Evolutionary conservation across 495 filamentous ascomycete species (phyloP), one percentile per base, ranked within the genome.

Genomic region (Chlorociboria aeruginascens): DNA sequence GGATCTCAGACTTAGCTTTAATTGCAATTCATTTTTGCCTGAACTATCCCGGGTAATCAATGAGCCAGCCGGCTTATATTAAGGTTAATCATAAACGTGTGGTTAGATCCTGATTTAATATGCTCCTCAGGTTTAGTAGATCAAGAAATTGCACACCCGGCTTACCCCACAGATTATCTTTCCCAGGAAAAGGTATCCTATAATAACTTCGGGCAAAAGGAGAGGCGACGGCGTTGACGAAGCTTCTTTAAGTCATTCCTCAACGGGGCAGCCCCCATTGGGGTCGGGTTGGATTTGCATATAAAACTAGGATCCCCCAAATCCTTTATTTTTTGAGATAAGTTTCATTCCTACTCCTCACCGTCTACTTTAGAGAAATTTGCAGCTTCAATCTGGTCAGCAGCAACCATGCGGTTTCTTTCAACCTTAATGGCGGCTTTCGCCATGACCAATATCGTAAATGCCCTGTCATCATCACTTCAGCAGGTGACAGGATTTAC

Each of bases 401-500:
- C 20, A 25, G 40, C 40, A 28, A 43, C 25, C 40, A 43, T 43
- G 40, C 40, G 29, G 9, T 43, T 28, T 28, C 17, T 43, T 28
- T 6, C 40, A n/a, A 43, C 40, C 9, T 10, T 32, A 32, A 20
- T 13, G 6, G 29, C 40, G 9, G n/a, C 29, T 3, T 32, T 43
- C 40, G 17, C 40, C 20, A 7, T 43, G 20, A 20, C 40, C 20
- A 43, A 28, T 30, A 2, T 43, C 9, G 40, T 8, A 28, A 48
- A 43, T 42, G 51, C 51, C 9, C 51, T 49, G 7, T 25, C 36
- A 9, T 45, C 40, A 13, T 39, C 45, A 4, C 37, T 53, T 3
- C 45, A 53, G 36, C 45, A 65, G 32, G 66, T 71, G 41, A 63
- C 45, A 12, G 55, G 62, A 57, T 74, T 72, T 51, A 70, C 61